Evolutionary conservation across 2,329 filamentous ascomycete species (phyloP), one percentile per base, ranked within the genome.

Genomic region (Aspergillus tubingensis): DNA sequence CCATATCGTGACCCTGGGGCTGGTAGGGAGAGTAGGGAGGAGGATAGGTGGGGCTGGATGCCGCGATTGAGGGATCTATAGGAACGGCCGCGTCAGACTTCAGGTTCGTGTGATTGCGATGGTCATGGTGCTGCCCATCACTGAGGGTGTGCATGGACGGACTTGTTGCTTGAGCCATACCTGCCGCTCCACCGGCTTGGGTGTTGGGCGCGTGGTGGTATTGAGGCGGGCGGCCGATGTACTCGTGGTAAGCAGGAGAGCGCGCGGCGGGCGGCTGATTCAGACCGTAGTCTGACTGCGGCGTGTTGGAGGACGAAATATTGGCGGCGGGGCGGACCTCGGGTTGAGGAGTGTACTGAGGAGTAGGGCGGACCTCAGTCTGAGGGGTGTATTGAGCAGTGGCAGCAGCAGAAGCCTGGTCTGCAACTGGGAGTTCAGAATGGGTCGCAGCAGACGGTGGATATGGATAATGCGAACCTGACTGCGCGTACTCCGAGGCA

Each of bases 161-260:
- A 96, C 93, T 96, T 90, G 91, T 91, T 89, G 92, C 87, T 91
- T 96, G 92, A 87, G 93, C 92, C 93, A 97, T 97, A 88, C 89
- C 90, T 88, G 87, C 90, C 81, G 89, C 86, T 81, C 87, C 87
- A 81, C 85, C 88, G 79, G 88, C 85, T 77, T 87, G 86, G 78
- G 85, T 88, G 82, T 86, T 86, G 61, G 79, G 91, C 83, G 79
- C 88, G 73, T 79, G 88, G 80, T 92, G 89, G 83, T 95, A 95
- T 74, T 88, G 85, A 71, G 76, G 78, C 62, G 82, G 82, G 75
- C 92, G 90, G 81, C 91, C 88, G 77, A 95, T 86, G 79, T 96
- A 92, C 72, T 96, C 92, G 77, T 91, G 90, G 74, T 94, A 96
- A 62, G 90, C 88, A 79, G 88, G 87, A 77, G 91, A 93, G 76